These are phyloP conservation scores for Ogataea minuta DNA, from an alignment of 805 yeast genomes.

Conservation along the genomic window DNA sequence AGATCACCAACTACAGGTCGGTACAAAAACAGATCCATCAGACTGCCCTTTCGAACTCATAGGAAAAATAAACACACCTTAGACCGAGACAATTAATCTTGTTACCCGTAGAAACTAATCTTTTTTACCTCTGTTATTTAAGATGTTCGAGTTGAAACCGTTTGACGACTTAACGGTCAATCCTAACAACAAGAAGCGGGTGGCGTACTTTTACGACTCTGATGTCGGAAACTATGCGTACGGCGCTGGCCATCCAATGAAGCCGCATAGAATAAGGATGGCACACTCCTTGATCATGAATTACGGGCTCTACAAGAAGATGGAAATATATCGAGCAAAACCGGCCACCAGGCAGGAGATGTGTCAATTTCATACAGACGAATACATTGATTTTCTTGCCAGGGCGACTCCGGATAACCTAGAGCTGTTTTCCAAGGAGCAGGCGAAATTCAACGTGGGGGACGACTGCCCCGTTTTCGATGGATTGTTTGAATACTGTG, in stretches of 20 bases:
- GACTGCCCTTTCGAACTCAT: slow-evolving; percentile 13
- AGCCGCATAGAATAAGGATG: slow-evolving; percentile 98
- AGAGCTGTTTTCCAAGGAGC: slow-evolving; percentile 83
- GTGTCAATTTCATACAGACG: slow-evolving; percentile 98
- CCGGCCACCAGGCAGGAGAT: slow-evolving; percentile 98
- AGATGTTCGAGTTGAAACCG: slow-evolving; percentile 54
- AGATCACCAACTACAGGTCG: slow-evolving; percentile 32
- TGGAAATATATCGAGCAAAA: slow-evolving; percentile 96
- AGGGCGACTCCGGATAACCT: slow-evolving; percentile 91
- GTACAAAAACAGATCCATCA: slow-evolving; percentile 25
- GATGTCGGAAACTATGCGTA: slow-evolving; percentile 98
- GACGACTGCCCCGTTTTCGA: slow-evolving; percentile 90
- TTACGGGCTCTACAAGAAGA: slow-evolving; percentile 91
- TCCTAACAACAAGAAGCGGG: slow-evolving; percentile 53
- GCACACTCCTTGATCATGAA: slow-evolving; percentile 96
- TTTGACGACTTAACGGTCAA: slow-evolving; percentile 61
- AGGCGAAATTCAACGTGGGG: slow-evolving; percentile 90
- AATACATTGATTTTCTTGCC: slow-evolving; percentile 87
- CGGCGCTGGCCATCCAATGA: slow-evolving; percentile 99
- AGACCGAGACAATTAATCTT: neutral
- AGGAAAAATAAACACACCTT: slow-evolving; percentile 1
- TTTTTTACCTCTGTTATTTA: slow-evolving; percentile 15
- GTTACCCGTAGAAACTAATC: slow-evolving; percentile 7
- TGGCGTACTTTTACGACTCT: slow-evolving; percentile 80
- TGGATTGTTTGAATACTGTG: slow-evolving; percentile 71